Evolutionary conservation across 441 rosid species (phyloP).

Genomic region (Sinapis alba): DNA sequence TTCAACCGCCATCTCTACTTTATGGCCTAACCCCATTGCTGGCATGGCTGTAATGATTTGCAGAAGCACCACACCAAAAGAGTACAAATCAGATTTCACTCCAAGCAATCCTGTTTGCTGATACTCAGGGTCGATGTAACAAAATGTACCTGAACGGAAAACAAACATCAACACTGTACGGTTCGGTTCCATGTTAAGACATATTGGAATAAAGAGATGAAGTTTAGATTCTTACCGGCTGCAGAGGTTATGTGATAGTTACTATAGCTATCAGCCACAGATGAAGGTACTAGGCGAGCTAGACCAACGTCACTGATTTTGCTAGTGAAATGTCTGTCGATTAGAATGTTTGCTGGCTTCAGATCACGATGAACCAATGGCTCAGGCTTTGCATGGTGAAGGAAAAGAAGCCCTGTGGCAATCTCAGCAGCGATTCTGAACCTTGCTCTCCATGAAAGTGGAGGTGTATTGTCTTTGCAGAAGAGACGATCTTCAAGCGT

Average conservation of each 20-base stretch:
- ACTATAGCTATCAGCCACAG: slow-evolving; percentile 43
- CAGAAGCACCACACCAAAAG: slow-evolving; percentile 73
- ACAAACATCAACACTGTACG: slow-evolving; percentile 9
- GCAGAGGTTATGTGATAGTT: slow-evolving; percentile 70
- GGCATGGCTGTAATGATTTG: slow-evolving; percentile 71
- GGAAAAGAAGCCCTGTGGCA: slow-evolving; percentile 70
- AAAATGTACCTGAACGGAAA: slow-evolving; percentile 61
- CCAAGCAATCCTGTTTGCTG: slow-evolving; percentile 85
- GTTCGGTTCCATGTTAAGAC: slow-evolving; percentile 14
- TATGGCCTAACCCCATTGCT: slow-evolving; percentile 66
- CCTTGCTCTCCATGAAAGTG: slow-evolving; percentile 68
- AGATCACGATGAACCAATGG: slow-evolving; percentile 83
- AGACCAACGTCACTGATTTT: slow-evolving; percentile 78
- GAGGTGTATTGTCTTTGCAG: slow-evolving; percentile 53
- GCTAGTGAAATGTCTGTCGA: slow-evolving; percentile 57
- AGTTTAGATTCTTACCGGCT: slow-evolving; percentile 43
- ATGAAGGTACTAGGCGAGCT: slow-evolving; percentile 66
- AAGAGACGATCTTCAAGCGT: slow-evolving; percentile 82
- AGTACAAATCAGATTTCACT: slow-evolving; percentile 77
- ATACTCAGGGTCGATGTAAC: slow-evolving; percentile 87
- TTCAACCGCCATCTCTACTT: slow-evolving; percentile 56
- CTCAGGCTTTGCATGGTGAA: slow-evolving; percentile 80
- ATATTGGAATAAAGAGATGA: background rate
- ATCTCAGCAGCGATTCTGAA: slow-evolving; percentile 77
- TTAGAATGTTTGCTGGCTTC: slow-evolving; percentile 81